Percentiles rank a stretch among this genome's conserved stretches.
Conservation (phyloP, 768 basidiomycete genomes). For the Inosperma sp. region DNA sequence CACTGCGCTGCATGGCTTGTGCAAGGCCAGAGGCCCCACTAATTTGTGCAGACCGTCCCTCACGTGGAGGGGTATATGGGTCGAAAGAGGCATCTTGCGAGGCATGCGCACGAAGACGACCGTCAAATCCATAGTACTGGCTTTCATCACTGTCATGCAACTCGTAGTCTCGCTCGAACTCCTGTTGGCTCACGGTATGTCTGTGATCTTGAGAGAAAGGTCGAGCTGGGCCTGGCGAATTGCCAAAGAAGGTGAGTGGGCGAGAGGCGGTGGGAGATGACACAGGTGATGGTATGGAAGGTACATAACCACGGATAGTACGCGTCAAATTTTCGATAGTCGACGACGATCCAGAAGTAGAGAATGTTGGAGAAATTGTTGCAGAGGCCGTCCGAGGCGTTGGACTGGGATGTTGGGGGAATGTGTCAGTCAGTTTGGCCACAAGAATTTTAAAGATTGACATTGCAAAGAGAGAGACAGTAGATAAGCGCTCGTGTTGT, state of each 20-base stretch:
- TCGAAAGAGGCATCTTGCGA: too few species aligned
- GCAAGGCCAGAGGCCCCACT: conserved; percentile 17
- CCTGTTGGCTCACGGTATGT: conserved; percentile 13
- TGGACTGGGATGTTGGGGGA: background rate
- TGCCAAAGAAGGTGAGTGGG: conserved; percentile 44
- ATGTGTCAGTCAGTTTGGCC: conserved; percentile 9
- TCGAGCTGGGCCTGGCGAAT: conserved; percentile 3
- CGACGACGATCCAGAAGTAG: conserved; percentile 18
- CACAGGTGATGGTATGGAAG: conserved; percentile 42
- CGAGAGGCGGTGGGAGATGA: conserved; percentile 49
- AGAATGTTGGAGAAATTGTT: conserved; percentile 5
- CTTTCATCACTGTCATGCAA: conserved; percentile 10
- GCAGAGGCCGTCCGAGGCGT: background rate
- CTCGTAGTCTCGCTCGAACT: conserved; percentile 26
- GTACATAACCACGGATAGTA: conserved; percentile 51
- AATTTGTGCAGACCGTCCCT: background rate
- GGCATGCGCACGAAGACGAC: background rate
- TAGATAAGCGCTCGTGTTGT: background rate
- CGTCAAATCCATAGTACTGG: background rate
- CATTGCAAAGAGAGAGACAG: conserved; percentile 4
- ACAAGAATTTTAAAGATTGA: conserved; percentile 11
- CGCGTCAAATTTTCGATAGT: conserved; percentile 50
- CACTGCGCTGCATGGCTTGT: conserved; percentile 16
- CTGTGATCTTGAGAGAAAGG: conserved; percentile 2
- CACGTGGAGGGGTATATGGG: background rate